A percentile compares a stretch with the other conserved stretches of the same genome.
These are phyloP conservation scores for Pyrus communis DNA, from an alignment of 306 rosid species.

Conservation along the genomic window DNA sequence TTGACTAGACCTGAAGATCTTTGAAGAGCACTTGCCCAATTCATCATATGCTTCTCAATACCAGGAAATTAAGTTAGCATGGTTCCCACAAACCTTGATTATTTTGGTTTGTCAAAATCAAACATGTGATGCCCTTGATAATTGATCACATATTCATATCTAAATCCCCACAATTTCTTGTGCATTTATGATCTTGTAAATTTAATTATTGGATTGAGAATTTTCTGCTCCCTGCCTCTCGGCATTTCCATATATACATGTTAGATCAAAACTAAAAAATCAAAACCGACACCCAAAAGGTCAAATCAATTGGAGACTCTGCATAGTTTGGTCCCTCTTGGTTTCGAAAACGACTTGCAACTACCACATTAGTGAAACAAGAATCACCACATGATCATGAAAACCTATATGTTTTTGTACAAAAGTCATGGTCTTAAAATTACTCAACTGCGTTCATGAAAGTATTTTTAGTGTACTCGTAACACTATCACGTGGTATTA, in stretches of 20 bases:
- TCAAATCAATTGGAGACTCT: no score
- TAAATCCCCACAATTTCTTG: background rate
- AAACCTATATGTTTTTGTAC: background rate
- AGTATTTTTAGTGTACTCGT: background rate
- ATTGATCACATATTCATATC: background rate
- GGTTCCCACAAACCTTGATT: background rate
- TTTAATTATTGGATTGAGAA: background rate
- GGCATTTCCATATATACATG: background rate
- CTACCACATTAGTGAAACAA: background rate
- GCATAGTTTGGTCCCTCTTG: background rate
- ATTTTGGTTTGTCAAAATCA: background rate
- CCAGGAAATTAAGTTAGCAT: background rate
- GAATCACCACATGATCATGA: background rate
- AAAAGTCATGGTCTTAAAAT: background rate
- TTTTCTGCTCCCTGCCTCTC: constrained; percentile 1
- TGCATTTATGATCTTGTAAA: background rate
- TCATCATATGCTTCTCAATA: background rate
- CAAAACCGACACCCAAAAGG: background rate
- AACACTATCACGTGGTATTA: background rate
- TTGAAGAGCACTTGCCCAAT: background rate
- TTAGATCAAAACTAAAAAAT: background rate
- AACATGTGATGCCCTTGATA: background rate
- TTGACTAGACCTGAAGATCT: background rate
- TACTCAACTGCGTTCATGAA: background rate
- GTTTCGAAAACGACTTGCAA: constrained; percentile 2